phyloP scores from a whole-genome alignment of 305 asterid genomes.

The Coffea humblotiana region DNA sequence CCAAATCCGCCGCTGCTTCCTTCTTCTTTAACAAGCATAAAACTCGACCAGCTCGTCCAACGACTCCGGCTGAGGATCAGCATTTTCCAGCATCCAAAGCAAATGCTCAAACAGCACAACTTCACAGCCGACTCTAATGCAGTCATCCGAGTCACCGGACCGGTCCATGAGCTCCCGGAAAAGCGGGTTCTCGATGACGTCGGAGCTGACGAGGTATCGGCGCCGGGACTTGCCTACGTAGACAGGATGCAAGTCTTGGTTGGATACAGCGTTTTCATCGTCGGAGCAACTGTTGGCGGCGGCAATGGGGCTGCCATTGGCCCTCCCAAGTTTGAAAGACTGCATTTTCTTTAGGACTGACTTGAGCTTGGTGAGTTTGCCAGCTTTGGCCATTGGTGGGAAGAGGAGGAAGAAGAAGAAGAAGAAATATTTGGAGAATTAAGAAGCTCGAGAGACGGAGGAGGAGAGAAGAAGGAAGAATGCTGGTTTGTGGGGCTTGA shows the following conservation, averaged over 20 bases:
- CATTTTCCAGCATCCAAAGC: slow-evolving; percentile 94
- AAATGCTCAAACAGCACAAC: slow-evolving; percentile 93
- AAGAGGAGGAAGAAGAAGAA: not conserved
- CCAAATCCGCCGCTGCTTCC: not conserved
- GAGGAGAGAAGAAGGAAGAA: not conserved
- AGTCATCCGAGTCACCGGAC: slow-evolving; percentile 41
- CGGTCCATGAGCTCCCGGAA: slow-evolving; percentile 82
- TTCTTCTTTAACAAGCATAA: slow-evolving; percentile 51
- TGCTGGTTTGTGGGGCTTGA: slow-evolving; percentile 22
- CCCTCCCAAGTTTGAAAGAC: slow-evolving; percentile 76
- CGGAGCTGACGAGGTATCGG: slow-evolving; percentile 64
- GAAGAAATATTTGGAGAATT: not conserved
- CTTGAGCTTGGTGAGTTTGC: slow-evolving; percentile 77
- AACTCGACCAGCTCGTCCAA: slow-evolving; percentile 80
- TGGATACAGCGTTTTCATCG: slow-evolving; percentile 19
- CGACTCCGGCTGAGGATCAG: slow-evolving; percentile 87
- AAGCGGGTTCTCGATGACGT: slow-evolving; percentile 67
- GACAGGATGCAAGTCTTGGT: slow-evolving; percentile 55
- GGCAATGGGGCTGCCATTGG: slow-evolving; percentile 43
- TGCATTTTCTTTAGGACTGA: slow-evolving; percentile 86
- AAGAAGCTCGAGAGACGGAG: not conserved
- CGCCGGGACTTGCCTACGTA: slow-evolving; percentile 84
- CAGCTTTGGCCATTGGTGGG: slow-evolving; percentile 64
- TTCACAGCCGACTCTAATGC: slow-evolving; percentile 67
- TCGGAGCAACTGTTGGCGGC: slow-evolving; percentile 16